Percentiles rank a stretch among this genome's conserved stretches.
phyloP scores from a whole-genome alignment of 73 alveolate genomes.

The Paramecium biaurelia region DNA sequence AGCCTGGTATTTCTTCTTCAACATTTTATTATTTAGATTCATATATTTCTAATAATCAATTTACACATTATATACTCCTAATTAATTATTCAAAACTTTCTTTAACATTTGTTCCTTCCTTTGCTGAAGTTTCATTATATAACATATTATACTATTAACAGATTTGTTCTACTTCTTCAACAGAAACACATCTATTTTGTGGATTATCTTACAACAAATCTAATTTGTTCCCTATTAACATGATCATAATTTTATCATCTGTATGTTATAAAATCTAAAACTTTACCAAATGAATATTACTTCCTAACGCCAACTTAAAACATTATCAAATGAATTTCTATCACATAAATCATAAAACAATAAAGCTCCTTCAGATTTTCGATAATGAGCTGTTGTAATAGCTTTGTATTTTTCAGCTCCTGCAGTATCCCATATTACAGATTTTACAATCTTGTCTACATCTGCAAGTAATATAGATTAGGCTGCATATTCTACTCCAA shows the following conservation, averaged over 20 bases:
- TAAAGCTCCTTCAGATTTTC: constrained; percentile 75
- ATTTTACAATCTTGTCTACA: constrained; percentile 41
- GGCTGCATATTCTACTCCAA: constrained; percentile 62
- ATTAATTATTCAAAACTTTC: constrained; percentile 50
- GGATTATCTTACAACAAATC: constrained; percentile 64
- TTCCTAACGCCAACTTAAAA: constrained; percentile 69
- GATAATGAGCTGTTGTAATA: constrained; percentile 68
- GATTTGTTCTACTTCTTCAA: constrained; percentile 38
- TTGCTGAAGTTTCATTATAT: constrained; percentile 61
- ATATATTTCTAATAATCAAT: background rate
- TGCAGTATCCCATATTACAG: constrained; percentile 65
- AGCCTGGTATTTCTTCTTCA: background rate
- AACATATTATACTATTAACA: constrained; percentile 32
- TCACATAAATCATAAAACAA: constrained; percentile 74
- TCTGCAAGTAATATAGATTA: constrained; percentile 21
- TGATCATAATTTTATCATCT: constrained; percentile 67
- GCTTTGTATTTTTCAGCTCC: constrained; percentile 65
- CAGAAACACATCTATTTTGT: constrained; percentile 11
- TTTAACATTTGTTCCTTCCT: constrained; percentile 55
- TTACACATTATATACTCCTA: background rate
- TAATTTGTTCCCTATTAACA: constrained; percentile 77
- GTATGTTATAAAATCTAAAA: constrained; percentile 41
- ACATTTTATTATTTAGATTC: background rate
- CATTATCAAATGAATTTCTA: constrained; percentile 62
- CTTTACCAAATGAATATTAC: constrained; percentile 35